phyloP scores from a whole-genome alignment of 768 basidiomycete genomes.

The Boletus huronensis region DNA sequence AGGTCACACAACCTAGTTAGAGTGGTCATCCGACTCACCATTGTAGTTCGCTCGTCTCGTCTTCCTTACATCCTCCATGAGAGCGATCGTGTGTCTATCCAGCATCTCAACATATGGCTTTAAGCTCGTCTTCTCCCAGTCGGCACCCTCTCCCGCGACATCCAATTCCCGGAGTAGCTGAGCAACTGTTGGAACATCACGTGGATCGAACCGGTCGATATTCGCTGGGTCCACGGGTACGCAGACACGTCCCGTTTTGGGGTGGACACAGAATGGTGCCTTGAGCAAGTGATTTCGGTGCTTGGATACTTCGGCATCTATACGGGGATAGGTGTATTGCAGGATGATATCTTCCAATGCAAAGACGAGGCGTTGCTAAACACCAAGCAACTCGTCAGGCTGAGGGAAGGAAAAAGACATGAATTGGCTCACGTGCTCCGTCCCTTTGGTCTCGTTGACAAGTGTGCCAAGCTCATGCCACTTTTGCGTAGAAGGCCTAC shows the following conservation, averaged over 20 bases:
- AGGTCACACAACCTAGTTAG: background rate
- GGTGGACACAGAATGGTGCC: slow-evolving; percentile 95
- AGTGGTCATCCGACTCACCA: slow-evolving; percentile 9
- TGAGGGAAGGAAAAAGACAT: background rate
- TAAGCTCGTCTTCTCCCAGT: slow-evolving; percentile 86
- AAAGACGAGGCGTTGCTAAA: slow-evolving; percentile 31
- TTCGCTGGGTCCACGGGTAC: slow-evolving; percentile 80
- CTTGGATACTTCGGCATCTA: slow-evolving; percentile 97
- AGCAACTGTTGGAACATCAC: slow-evolving; percentile 78
- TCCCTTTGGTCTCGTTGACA: slow-evolving; percentile 27
- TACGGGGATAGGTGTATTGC: slow-evolving; percentile 92
- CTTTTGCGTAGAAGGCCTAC: slow-evolving; percentile 60
- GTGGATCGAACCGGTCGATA: slow-evolving; percentile 83
- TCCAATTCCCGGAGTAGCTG: slow-evolving; percentile 84
- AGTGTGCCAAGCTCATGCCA: slow-evolving; percentile 63
- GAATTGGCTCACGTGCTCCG: slow-evolving; percentile 29
- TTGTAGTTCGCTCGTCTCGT: slow-evolving; percentile 17
- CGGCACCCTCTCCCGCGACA: slow-evolving; percentile 50
- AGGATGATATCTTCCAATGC: slow-evolving; percentile 86
- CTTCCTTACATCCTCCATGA: slow-evolving; percentile 31
- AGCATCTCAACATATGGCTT: slow-evolving; percentile 88
- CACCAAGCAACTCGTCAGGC: background rate
- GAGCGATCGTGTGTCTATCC: slow-evolving; percentile 57
- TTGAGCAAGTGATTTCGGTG: slow-evolving; percentile 97
- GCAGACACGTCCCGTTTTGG: slow-evolving; percentile 92